Evolutionary conservation across 371 early-diverging fungal genomes (phyloP).

Genomic region (Syncephalastrum contaminatum): DNA sequence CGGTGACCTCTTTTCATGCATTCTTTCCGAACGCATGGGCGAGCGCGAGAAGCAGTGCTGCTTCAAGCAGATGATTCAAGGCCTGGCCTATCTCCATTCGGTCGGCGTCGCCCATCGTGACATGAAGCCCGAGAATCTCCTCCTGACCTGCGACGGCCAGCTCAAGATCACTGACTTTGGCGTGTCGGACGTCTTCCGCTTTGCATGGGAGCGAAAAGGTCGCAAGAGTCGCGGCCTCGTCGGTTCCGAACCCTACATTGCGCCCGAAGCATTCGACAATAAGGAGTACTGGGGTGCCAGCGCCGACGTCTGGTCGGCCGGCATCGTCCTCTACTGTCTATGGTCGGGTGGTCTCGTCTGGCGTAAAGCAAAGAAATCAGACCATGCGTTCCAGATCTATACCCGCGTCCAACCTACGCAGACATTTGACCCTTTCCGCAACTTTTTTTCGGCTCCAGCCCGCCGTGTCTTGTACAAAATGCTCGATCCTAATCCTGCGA

Average conservation of each 20-base stretch:
- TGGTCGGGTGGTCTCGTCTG: constrained; percentile 58
- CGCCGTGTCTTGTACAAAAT: constrained; percentile 54
- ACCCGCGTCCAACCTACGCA: constrained; percentile 42
- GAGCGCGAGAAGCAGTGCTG: constrained; percentile 78
- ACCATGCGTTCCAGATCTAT: constrained; percentile 57
- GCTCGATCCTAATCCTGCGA: constrained; percentile 44
- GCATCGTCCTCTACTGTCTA: constrained; percentile 81
- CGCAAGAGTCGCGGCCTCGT: constrained; percentile 80
- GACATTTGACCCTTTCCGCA: constrained; percentile 62
- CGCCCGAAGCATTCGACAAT: constrained; percentile 77
- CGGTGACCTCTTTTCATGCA: constrained; percentile 80
- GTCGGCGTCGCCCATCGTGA: constrained; percentile 95
- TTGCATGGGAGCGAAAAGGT: constrained; percentile 71
- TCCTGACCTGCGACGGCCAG: constrained; percentile 76
- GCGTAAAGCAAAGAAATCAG: constrained; percentile 67
- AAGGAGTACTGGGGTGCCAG: constrained; percentile 78
- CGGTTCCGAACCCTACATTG: constrained; percentile 90
- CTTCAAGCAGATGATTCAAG: constrained; percentile 91
- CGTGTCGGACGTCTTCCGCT: constrained; percentile 90
- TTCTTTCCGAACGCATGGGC: constrained; percentile 74
- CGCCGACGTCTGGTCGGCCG: constrained; percentile 84
- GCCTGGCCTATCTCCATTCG: constrained; percentile 87
- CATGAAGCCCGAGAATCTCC: constrained; percentile 89
- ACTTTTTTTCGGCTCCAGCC: constrained; percentile 48
- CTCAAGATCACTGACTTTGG: constrained; percentile 99